Percentiles rank a stretch among this genome's conserved stretches.
Evolutionary conservation across 2,329 filamentous ascomycete species (phyloP).

Genomic region (Xenosphaeropsis pyriputrescens): DNA sequence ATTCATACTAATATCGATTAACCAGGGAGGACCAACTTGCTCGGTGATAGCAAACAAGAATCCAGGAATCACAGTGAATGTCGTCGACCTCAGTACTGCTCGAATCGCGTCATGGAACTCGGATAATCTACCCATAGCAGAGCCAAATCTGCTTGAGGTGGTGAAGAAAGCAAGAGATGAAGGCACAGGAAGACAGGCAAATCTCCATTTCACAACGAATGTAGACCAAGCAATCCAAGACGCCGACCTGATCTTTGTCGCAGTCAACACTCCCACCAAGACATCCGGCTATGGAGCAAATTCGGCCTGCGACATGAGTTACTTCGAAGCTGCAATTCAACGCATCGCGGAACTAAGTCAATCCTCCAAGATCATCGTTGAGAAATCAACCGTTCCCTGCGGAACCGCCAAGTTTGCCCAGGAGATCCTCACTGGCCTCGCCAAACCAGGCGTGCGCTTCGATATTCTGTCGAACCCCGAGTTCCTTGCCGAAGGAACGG

Average conservation of each 20-base stretch:
- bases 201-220: constrained; percentile 62
- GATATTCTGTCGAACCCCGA: constrained; percentile 73
- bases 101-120: constrained; percentile 65
- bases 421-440: constrained; percentile 35
- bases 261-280: constrained; percentile 72
- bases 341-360: constrained; percentile 53
- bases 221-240: constrained; percentile 44
- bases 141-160: constrained; percentile 55
- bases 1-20: too few relatives aligned
- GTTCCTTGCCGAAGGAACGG: constrained; percentile 66
- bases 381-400: constrained; percentile 72
- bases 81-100: constrained; percentile 53
- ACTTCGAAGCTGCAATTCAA: constrained; percentile 54
- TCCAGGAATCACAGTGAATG: constrained; percentile 53
- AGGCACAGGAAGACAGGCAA: constrained; percentile 30
- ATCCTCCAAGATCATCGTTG: constrained; percentile 58
- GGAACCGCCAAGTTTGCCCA: constrained; percentile 56
- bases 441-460: constrained; percentile 49
- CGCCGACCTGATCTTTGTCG: constrained; percentile 61
- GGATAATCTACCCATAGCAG: constrained; percentile 58
- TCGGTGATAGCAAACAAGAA: constrained; percentile 63
- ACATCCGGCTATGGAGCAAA: constrained; percentile 53
- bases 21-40: constrained; percentile 52
- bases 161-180: constrained; percentile 50
- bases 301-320: constrained; percentile 56